Base-by-base conservation (phyloP, 2,329 filamentous ascomycete species). In the Xylaria sp. region DNA sequence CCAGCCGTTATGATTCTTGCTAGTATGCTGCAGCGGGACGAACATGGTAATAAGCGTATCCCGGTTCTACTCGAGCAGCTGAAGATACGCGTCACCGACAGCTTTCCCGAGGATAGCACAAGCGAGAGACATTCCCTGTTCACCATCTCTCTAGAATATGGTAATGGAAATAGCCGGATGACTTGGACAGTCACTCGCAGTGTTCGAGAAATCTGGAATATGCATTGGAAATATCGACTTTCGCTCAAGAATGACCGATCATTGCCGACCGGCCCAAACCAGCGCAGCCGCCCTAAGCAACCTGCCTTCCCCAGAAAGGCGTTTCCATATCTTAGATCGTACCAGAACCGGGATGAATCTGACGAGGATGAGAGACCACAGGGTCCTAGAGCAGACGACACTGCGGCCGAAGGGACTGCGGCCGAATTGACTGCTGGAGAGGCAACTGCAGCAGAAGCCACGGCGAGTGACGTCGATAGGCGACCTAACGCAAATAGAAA, bases 21-120 rank as follows among this genome's bases (percentile, higher is more conserved):
- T 7, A 97, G 94, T 77, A 97, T 98, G 93, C 96, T 98, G 75
- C 96, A 98, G 81, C 88, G 96, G 66, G 96, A 99, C 75, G 96
- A 99, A 80, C 93, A 97, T 75, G 94, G 95, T 58, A 96, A 97
- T 80, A 96, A 93, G 81, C 90, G 94, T 67, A 97, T 99, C 66
- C 96, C 96, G 0, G 94, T 99, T 62, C 87, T 99, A 3, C 86
- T 99, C 6, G 96, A 99, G 80, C 96, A 99, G 82, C 86, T 99
- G 67, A 97, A 97, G 79, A 86, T 99, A 68, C 89, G 88, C 66
- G 92, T 99, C 67, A 91, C 90, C 9, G 93, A 97, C 75, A 97
- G 93, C 75, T 84, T 85, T 11, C 89, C 89, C 11, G 87, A 90
- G 68, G 89, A 92, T 51, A 89, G 87, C 65, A 86, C 86, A 67